Evolutionary conservation across 768 basidiomycete species (phyloP), one percentile per base, ranked within the genome.

Genomic region (Tylopilus plumbeoviolaceoides): DNA sequence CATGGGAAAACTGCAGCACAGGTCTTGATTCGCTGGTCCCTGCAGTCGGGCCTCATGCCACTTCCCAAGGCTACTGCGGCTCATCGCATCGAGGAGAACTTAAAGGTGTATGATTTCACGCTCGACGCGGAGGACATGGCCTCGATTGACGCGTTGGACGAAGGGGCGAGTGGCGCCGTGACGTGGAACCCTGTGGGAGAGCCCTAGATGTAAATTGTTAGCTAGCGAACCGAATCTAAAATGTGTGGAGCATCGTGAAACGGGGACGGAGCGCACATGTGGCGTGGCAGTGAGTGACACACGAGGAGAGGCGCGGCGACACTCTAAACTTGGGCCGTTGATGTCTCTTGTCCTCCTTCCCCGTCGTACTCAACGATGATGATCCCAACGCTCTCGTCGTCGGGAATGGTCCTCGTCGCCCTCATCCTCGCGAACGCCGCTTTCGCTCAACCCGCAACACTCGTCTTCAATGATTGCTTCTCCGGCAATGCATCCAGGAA

Each of bases 121-220:
- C 70, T 95, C 27, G 70, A 70, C 31, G 67, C 64, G 21, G 80
- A 79, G 39, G 91, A 94, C 49, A 81, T 95, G 75, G 59, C 62
- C 0, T 67, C 64, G 20, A 73, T 95, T 1, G 82, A 91, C 62
- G 75, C 68, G 0, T 72, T 94, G 0, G 90, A 95, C 62, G 65
- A 76, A 44, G 92, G 88, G 0, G 75, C 81, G 39, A 75, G 73
- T 0, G 91, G 91, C 6, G 83, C 85, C 0, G 73, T 88, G 44
- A 84, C 79, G 51, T 95, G 91, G 93, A 91, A 95, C 58, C 89
- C 91, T 1, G 80, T 91, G 7, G 75, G 84, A 56, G 52, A 55
- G 30, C 28, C 23, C 15, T 67, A 40, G 35, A 18, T 39, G 18
- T 20, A 39, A 12, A 23, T 23, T 23, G 30, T 30, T 30, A 30